These are phyloP conservation scores for Termitomyces sp. DNA, from an alignment of 768 basidiomycete species.

Conservation along the genomic window DNA sequence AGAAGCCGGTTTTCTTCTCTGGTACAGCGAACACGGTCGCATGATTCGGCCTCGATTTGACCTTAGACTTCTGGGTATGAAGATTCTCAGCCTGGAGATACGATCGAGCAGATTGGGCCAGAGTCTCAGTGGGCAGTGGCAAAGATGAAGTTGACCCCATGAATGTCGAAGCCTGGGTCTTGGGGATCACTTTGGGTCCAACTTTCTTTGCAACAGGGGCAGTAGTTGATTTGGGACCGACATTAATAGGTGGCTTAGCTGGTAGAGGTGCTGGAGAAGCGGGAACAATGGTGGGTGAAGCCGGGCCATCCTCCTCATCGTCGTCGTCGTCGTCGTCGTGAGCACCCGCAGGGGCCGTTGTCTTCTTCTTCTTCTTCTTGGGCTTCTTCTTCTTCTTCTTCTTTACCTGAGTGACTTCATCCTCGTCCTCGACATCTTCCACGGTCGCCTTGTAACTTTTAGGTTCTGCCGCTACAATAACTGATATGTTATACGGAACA, in stretches of 20 bases:
- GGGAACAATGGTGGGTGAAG: constrained; percentile 17
- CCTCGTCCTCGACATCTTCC: constrained; percentile 77
- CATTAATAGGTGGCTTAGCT: constrained; percentile 3
- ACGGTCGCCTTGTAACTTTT: constrained; percentile 51
- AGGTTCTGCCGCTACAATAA: constrained; percentile 14
- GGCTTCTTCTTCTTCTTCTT: constrained; percentile 66
- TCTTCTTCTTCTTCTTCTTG: constrained; percentile 74
- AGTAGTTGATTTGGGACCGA: constrained; percentile 12
- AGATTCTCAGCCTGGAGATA: constrained; percentile 54
- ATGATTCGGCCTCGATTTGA: constrained; percentile 68
- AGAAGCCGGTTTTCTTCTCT: constrained; percentile 44
- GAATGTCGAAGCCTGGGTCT: constrained; percentile 22
- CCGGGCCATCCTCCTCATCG: constrained; percentile 2
- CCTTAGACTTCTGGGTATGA: constrained; percentile 54
- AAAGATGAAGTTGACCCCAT: constrained; percentile 30
- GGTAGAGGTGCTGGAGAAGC: constrained; percentile 19
- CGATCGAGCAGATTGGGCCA: constrained; percentile 68
- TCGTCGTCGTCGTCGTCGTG: constrained; percentile 20
- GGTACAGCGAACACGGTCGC: constrained; percentile 44
- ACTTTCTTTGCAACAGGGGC: constrained; percentile 23
- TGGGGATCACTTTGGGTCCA: constrained; percentile 16
- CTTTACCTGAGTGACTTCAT: constrained; percentile 33
- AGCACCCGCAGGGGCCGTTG: constrained; percentile 24
- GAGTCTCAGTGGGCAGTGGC: constrained; percentile 42
- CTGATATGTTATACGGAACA: neutral